Evolutionary conservation across 306 rosid species (phyloP), one percentile per base, ranked within the genome.

Genomic region (Cicer arietinum): DNA sequence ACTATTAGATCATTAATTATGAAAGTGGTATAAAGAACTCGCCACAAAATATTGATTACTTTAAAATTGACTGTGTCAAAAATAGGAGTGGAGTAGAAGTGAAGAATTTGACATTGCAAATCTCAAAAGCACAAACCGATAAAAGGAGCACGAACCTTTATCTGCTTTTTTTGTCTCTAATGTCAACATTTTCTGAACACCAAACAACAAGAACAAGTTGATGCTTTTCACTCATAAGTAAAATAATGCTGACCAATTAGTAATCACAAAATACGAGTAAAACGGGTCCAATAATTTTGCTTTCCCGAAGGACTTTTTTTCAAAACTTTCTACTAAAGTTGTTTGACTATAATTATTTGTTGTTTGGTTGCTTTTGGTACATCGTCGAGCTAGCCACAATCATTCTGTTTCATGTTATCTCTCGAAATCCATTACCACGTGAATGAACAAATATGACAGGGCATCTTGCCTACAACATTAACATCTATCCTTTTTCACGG

Each of bases 41-140:
- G 3, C 13, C n/a, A 57, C 25, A 57, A 4, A 25, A 22, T 22
- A 16, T 10, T 10, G 7, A 11, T 58, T 22, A 16, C 2, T 16
- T 16, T 52, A 3, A 16, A 52, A 16, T 52, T 7, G 20, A 7
- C 16, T 8, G 57, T 17, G 8, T 52, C 8, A 18, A 5, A 54
- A 18, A 54, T 8, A 37, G 39, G 8, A 25, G 50, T 80, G 83
- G 86, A 84, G 89, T 84, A 82, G 75, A 84, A 71, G 56, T 68
- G 80, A 82, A 83, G 87, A 76, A 58, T 83, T 86, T 86, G 90
- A 86, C 89, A 65, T 79, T 42, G 7, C 5, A 48, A 8, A 45
- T 17, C 78, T 37, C 48, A 47, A 84, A 90, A 84, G 73, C 76
- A 67, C 48, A 16, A 48, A 69, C 53, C 53, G 42, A 75, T 41